These are phyloP conservation scores for Anisogramma anomala DNA, from an alignment of 2,329 filamentous ascomycete species.

Conservation along the genomic window DNA sequence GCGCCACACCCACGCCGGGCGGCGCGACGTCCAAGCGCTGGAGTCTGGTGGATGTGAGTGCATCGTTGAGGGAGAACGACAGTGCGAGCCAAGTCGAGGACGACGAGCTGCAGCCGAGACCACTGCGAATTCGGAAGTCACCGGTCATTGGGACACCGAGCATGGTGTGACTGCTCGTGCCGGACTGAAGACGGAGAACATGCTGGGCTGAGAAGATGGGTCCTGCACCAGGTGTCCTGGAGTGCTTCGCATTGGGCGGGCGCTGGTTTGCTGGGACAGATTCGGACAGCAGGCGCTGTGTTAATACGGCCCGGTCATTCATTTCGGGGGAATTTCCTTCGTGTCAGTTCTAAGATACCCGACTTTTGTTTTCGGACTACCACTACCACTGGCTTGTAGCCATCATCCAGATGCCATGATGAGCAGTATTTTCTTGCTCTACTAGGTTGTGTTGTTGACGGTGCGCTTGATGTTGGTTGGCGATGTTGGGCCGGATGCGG, in stretches of 20 bases:
- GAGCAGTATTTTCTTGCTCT: not conserved
- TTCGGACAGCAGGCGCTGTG: not conserved
- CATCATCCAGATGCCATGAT: not conserved
- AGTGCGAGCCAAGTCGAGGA: constrained; percentile 1
- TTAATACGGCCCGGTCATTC: not conserved
- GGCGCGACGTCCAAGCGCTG: constrained; percentile 3
- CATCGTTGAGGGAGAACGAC: constrained; percentile 1
- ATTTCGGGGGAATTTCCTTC: not conserved
- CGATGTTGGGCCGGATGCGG: too few relatives aligned
- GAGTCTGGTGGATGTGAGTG: constrained; percentile 9
- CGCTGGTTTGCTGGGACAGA: not conserved
- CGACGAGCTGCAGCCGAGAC: not conserved
- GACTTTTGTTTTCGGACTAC: not conserved
- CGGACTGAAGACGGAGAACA: constrained; percentile 6
- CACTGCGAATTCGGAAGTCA: constrained; percentile 4
- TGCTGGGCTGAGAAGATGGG: not conserved
- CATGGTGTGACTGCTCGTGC: constrained; percentile 8
- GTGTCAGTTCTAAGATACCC: not conserved
- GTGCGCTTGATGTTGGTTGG: too few relatives aligned
- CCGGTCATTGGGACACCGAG: constrained; percentile 2
- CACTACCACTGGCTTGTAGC: not conserved
- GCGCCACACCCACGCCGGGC: not conserved
- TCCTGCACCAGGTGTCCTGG: too few relatives aligned
- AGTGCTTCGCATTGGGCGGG: too few relatives aligned
- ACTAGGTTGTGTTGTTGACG: not conserved